Base-by-base conservation (phyloP, 2,329 filamentous ascomycete genomes). In the Pseudopithomyces maydicus region DNA sequence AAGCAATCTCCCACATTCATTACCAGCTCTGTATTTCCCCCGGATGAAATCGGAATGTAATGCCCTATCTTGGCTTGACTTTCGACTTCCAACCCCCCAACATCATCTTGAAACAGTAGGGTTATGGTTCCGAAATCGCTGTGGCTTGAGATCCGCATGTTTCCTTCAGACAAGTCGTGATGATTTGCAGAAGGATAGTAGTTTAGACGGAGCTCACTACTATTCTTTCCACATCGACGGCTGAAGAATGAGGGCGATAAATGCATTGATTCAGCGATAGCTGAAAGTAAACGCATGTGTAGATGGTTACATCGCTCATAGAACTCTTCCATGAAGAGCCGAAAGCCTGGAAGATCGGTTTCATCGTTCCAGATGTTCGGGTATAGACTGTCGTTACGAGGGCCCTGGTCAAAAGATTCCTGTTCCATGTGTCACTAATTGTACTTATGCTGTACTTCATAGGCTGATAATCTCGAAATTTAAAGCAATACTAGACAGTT, bases 1-100 rank as follows among this genome's bases (percentile, higher is more conserved):
- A 81, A 56, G 0, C 68, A 77, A 48, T 80, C 78, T 5, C 75
- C 70, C 14, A 78, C 74, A 61, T 79, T 79, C 48, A 80, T 67
- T 23, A 79, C 68, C 6, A 80, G 70, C 22, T 69, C 69, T 1
- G 57, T 50, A 8, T 67, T 41, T 3, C 51, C 58, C 1, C 29
- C 10, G 0, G 32, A 36, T 32, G 45, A 39, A 20, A 65, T 46
- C 17, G 50, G 46, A 14, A 35, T 11, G 26, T 44, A 62, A 8
- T 43, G 52, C 10, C 55, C 61, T 1, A 51, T 54, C 3, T 64
- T 52, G 7, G 48, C 47, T 11, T 63, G 66, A 51, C 74, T 66
- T 52, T 76, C 65, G 8, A 70, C 57, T 57, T 77, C 71, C 1
- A 77, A 61, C 1, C 74, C 74, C 4, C 71, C 68, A 1, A 63